Base-by-base conservation (phyloP, 805 yeast species). In the Kluyveromyces lactis region DNA sequence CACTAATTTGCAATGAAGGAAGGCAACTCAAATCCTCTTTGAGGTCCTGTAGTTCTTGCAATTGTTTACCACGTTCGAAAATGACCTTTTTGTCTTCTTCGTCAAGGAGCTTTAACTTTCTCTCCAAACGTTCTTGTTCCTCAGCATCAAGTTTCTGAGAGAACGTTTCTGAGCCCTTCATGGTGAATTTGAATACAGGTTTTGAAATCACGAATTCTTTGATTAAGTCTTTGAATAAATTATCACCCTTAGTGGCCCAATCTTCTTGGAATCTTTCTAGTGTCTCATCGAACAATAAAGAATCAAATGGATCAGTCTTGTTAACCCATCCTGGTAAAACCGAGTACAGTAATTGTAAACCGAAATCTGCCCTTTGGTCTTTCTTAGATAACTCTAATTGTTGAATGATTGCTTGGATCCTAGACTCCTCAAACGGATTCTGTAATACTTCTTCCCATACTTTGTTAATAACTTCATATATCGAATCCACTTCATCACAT, bases 321-420 rank as follows among this genome's bases (percentile, higher is more conserved):
- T 86, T 86, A 38, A 83, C 79, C 85, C 96, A 87, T 8, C 86
- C 78, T 7, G 95, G 85, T n/a, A 85, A 73, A 7, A 92, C 46
- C 1, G 86, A 72, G 55, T 77, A 77, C 26, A 90, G 66, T 34
- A 90, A 57, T 27, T 78, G 78, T 67, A 92, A 65, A 9, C 98
- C 98, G 65, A 86, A 92, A 44, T 85, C 84, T 0, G 97, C 80
- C 49, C 81, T 87, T 46, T 87, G 94, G 49, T 86, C 89, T 50
- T 86, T 86, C 56, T 86, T 80, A 26, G 77, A 63, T 23, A 92
- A 63, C 58, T 92, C 98, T 26, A 87, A 63, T 57, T 89, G 97
- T 59, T 87, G 94, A 28, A 92, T 68, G 36, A 90, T 75, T 0
- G 95, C 97, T 40, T 83, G 80, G n/a, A 92, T 72, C 51, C 86